Evolutionary conservation across 805 yeast genomes (phyloP).

Genomic region (Myxozyma melibiosi): DNA sequence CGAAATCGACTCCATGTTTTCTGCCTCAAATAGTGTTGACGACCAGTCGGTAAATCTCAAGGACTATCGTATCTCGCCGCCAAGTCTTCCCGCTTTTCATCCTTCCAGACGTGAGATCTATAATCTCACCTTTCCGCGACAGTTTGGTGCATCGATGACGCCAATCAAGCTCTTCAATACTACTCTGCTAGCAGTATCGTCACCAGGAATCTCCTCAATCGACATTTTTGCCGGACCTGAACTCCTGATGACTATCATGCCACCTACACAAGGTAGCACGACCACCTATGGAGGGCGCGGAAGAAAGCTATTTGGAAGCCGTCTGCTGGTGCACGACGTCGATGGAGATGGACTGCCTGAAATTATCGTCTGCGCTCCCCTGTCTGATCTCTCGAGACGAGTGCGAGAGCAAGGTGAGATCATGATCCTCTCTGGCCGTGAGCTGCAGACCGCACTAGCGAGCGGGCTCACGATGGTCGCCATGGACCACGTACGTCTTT

Average conservation of each 20-base stretch:
- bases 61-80: constrained; percentile 14
- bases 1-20: constrained; percentile 25
- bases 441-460: constrained; percentile 16
- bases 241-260: constrained; percentile 35
- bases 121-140: constrained; percentile 38
- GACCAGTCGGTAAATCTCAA: neutral
- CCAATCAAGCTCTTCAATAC: constrained; percentile 39
- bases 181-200: constrained; percentile 50
- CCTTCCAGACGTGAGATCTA: neutral
- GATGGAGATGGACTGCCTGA: constrained; percentile 48
- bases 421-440: constrained; percentile 23
- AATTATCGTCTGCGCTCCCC: constrained; percentile 51
- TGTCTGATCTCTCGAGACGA: constrained; percentile 46
- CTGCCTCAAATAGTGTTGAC: neutral
- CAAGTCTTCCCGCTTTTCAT: neutral
- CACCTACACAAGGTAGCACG: constrained; percentile 38
- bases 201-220: constrained; percentile 55
- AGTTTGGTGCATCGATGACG: constrained; percentile 51
- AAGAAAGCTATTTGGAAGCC: constrained; percentile 48
- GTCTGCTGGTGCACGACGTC: constrained; percentile 42
- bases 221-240: constrained; percentile 40
- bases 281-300: constrained; percentile 47
- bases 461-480: constrained; percentile 20
- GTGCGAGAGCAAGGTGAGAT: constrained; percentile 39
- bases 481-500: constrained; percentile 17